Evolutionary conservation across 495 filamentous ascomycete species (phyloP).

Genomic region (Daldinia childiae): DNA sequence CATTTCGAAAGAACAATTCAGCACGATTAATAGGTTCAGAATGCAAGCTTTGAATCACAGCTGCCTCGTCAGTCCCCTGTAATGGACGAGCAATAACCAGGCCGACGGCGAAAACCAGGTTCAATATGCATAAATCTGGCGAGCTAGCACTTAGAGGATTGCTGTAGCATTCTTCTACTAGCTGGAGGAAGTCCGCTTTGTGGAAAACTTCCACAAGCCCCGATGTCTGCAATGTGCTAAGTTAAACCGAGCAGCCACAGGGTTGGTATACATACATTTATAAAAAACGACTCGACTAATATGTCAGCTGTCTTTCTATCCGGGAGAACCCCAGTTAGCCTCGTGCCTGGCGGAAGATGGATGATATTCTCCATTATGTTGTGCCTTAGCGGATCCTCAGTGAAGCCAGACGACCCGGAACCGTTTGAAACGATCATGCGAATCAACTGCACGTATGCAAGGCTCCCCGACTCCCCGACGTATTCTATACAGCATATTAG

Average conservation of each 20-base stretch:
- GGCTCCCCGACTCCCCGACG: constrained; percentile 75
- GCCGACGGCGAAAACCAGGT: constrained; percentile 68
- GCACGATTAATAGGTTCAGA: constrained; percentile 58
- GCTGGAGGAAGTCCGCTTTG: constrained; percentile 56
- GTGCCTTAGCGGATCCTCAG: constrained; percentile 72
- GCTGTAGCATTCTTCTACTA: constrained; percentile 61
- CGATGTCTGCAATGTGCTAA: constrained; percentile 56
- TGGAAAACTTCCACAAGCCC: constrained; percentile 67
- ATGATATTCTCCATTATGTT: constrained; percentile 72
- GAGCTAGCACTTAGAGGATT: constrained; percentile 61
- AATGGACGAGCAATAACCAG: constrained; percentile 64
- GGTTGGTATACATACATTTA: constrained; percentile 57
- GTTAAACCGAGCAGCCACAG: neutral
- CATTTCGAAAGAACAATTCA: constrained; percentile 68
- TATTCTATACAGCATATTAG: constrained; percentile 59
- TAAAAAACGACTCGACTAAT: constrained; percentile 67
- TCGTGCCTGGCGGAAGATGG: constrained; percentile 55
- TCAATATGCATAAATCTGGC: constrained; percentile 63
- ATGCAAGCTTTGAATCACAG: constrained; percentile 61
- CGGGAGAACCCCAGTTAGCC: constrained; percentile 61
- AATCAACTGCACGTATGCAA: constrained; percentile 76
- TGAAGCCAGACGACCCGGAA: constrained; percentile 72
- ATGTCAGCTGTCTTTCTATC: constrained; percentile 63
- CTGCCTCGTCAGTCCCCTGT: constrained; percentile 57
- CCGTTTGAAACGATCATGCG: constrained; percentile 76